Percentiles rank a stretch among this genome's conserved stretches.
Conservation (phyloP, 1,284 basidiomycete genomes). For the Phellopilus nigrolimitatus region DNA sequence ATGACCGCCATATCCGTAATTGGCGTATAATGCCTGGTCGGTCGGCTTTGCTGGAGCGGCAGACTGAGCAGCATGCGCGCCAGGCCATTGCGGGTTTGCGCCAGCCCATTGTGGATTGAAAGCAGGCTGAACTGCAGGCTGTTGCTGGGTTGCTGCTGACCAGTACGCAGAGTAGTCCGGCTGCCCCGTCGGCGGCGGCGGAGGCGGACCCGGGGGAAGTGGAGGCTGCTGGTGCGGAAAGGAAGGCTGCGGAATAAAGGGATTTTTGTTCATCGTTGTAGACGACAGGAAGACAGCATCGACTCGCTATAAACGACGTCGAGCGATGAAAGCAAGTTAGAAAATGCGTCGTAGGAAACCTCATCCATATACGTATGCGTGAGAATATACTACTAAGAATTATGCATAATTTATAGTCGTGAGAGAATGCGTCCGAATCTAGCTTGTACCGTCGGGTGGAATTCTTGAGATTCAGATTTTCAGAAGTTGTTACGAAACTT, state of each 20-base stretch:
- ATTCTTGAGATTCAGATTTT: too few species aligned
- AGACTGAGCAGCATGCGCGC: conserved; percentile 46
- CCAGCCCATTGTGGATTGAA: conserved; percentile 40
- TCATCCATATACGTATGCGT: too few species aligned
- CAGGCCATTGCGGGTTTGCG: conserved; percentile 55
- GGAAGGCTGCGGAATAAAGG: conserved; percentile 62
- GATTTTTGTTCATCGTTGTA: conserved; percentile 71
- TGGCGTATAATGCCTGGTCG: conserved; percentile 65
- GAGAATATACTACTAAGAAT: too few species aligned
- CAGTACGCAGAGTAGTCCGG: conserved; percentile 75
- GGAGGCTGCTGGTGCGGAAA: conserved; percentile 66
- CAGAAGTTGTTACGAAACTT: too few species aligned
- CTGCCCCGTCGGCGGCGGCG: conserved; percentile 53
- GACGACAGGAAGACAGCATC: neutral
- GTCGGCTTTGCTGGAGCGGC: conserved; percentile 49
- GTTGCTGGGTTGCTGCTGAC: conserved; percentile 55
- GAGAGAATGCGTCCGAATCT: too few species aligned
- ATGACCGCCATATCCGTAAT: conserved; percentile 76
- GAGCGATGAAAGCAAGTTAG: neutral
- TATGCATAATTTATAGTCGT: too few species aligned
- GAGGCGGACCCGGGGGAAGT: conserved; percentile 72
- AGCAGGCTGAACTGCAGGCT: conserved; percentile 38
- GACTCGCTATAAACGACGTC: neutral
- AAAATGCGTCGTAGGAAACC: too few species aligned
- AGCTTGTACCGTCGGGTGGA: too few species aligned